Evolutionary conservation across 106 monocot species (phyloP).

Genomic region (Dactylorhiza incarnata): DNA sequence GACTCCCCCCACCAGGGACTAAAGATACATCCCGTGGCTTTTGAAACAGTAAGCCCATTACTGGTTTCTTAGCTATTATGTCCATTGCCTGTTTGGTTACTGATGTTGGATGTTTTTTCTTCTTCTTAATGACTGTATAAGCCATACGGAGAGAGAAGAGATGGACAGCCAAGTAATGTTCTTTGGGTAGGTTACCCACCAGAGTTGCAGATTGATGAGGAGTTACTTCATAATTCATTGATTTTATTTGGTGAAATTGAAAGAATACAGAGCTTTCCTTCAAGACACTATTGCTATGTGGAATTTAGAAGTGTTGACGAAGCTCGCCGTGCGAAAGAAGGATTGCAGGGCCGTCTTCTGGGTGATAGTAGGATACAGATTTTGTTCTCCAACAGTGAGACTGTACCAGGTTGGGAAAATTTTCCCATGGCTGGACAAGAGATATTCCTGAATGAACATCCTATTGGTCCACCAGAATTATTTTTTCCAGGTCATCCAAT

Average conservation of each 20-base stretch:
- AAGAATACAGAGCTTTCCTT: conserved; percentile 53
- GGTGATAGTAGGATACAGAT: conserved; percentile 89
- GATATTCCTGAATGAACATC: conserved; percentile 36
- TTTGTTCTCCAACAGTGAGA: conserved; percentile 50
- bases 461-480: conserved; percentile 32
- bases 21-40: conserved; percentile 26
- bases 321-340: conserved; percentile 89
- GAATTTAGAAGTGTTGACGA: conserved; percentile 89
- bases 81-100: background rate
- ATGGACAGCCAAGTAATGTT: conserved; percentile 59
- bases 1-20: conserved; percentile 26
- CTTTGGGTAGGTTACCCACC: conserved; percentile 78
- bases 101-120: background rate
- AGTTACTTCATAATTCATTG: conserved; percentile 89
- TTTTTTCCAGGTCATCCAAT: conserved; percentile 23
- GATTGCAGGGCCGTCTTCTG: conserved; percentile 85
- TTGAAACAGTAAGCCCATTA: background rate
- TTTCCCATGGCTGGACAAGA: conserved; percentile 15
- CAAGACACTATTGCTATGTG: conserved; percentile 60
- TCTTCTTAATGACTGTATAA: conserved; percentile 10
- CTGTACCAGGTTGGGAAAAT: conserved; percentile 20
- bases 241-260: conserved; percentile 95
- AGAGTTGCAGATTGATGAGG: conserved; percentile 62
- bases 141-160: conserved; percentile 21
- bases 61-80: background rate